A percentile compares a stretch with the other conserved stretches of the same genome.
Conservation (phyloP, 495 filamentous ascomycete genomes). For the Thermothielavioides terrestris region DNA sequence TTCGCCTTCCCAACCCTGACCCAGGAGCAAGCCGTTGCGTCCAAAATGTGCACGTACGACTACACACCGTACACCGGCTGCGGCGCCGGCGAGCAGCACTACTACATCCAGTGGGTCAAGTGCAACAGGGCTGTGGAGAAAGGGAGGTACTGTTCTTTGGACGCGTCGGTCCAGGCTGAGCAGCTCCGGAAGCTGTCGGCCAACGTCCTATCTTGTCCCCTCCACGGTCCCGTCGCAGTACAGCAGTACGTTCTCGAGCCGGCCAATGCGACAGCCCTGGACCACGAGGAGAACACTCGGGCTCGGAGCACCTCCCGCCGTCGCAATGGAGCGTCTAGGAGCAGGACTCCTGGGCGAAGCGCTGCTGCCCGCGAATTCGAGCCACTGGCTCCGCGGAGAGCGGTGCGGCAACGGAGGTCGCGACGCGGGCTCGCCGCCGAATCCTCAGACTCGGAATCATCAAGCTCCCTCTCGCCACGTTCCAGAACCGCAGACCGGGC, state of each 20-base stretch:
- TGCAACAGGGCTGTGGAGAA: slow-evolving; percentile 19
- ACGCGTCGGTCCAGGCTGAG: slow-evolving; percentile 15
- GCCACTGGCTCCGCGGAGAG: not conserved
- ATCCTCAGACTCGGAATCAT: slow-evolving; percentile 7
- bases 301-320: not conserved
- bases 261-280: not conserved
- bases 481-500: not conserved
- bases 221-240: slow-evolving; percentile 23
- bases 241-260: slow-evolving; percentile 19
- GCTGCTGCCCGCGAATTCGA: not conserved
- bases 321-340: not conserved
- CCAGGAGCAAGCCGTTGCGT: not conserved
- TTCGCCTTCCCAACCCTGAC: not conserved
- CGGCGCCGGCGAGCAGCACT: slow-evolving; percentile 18
- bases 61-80: slow-evolving; percentile 26
- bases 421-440: not conserved
- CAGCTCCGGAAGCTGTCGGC: slow-evolving; percentile 19
- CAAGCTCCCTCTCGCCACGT: not conserved
- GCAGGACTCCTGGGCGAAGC: not conserved
- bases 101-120: slow-evolving; percentile 28
- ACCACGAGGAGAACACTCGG: not conserved
- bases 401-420: not conserved
- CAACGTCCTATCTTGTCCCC: slow-evolving; percentile 21
- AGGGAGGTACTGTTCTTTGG: slow-evolving; percentile 17
- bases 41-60: slow-evolving; percentile 26